A percentile compares a stretch with the other conserved stretches of the same genome.
These are phyloP conservation scores for Penicillium sp. DNA, from an alignment of 2,329 filamentous ascomycete genomes.

Conservation along the genomic window DNA sequence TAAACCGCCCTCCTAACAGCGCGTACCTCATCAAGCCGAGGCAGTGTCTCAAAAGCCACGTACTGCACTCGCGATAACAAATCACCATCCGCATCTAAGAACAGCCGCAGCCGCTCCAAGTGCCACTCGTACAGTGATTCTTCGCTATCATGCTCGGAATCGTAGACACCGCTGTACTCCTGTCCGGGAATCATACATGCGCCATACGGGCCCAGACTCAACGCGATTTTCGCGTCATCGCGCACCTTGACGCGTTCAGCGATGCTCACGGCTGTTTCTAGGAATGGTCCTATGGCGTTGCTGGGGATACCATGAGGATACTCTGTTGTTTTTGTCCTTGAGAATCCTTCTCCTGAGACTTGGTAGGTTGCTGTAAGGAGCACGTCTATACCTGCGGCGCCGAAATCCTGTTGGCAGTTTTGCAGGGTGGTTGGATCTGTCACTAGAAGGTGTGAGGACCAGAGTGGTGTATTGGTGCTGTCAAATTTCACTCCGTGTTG, in stretches of 20 bases:
- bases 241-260: conserved; percentile 30
- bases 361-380: conserved; percentile 65
- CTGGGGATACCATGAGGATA: conserved; percentile 44
- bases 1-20: conserved; percentile 44
- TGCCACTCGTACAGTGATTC: conserved; percentile 54
- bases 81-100: conserved; percentile 38
- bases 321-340: conserved; percentile 42
- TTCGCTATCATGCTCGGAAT: conserved; percentile 43
- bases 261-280: conserved; percentile 37
- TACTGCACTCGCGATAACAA: conserved; percentile 46
- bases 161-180: conserved; percentile 60
- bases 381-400: conserved; percentile 54
- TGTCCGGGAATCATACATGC: conserved; percentile 58
- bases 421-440: conserved; percentile 48
- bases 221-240: conserved; percentile 34
- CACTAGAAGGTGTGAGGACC: conserved; percentile 63
- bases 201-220: conserved; percentile 62
- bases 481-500: conserved; percentile 51
- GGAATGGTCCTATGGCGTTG: conserved; percentile 39
- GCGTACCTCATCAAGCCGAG: conserved; percentile 55
- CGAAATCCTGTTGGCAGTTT: conserved; percentile 54
- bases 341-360: conserved; percentile 53
- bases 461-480: conserved; percentile 49
- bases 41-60: conserved; percentile 62
- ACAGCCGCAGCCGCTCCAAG: conserved; percentile 48